phyloP scores from a whole-genome alignment of 1,284 basidiomycete species.

The Cerioporus squamosus region DNA sequence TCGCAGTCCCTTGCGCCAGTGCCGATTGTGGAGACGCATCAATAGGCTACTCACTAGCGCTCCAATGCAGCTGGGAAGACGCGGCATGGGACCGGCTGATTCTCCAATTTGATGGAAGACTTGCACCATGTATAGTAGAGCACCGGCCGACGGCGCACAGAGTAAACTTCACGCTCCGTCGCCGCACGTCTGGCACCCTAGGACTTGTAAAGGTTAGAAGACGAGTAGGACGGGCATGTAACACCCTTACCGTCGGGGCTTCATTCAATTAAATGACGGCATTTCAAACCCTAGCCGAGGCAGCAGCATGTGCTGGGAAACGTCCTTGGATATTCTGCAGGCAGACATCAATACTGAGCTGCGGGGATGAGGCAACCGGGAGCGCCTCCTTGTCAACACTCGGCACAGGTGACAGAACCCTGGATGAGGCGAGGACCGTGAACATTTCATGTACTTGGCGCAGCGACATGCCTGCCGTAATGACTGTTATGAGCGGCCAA shows the following conservation, averaged over 20 bases:
- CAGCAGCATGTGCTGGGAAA: too few species aligned
- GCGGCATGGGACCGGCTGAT: background rate
- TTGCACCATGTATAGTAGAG: background rate
- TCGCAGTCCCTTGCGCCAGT: background rate
- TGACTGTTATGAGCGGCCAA: too few species aligned
- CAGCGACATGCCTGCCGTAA: too few species aligned
- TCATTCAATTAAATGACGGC: background rate
- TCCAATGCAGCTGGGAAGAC: background rate
- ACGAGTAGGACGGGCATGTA: too few species aligned
- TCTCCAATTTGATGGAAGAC: background rate
- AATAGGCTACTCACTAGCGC: background rate
- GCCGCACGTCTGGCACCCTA: background rate
- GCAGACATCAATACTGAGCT: too few species aligned
- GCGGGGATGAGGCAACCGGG: too few species aligned
- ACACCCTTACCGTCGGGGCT: too few species aligned
- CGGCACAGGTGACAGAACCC: too few species aligned
- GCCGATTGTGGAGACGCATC: conserved; percentile 11
- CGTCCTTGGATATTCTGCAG: too few species aligned
- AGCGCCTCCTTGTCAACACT: too few species aligned
- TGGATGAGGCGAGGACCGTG: too few species aligned
- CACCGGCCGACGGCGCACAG: background rate
- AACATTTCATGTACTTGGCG: too few species aligned
- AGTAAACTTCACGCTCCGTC: background rate
- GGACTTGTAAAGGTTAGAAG: background rate
- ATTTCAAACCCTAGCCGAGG: background rate